Percentiles rank a stretch among this genome's conserved stretches.
phyloP scores from a whole-genome alignment of 495 filamentous ascomycete species.

The Thermochaetoides thermophila region DNA sequence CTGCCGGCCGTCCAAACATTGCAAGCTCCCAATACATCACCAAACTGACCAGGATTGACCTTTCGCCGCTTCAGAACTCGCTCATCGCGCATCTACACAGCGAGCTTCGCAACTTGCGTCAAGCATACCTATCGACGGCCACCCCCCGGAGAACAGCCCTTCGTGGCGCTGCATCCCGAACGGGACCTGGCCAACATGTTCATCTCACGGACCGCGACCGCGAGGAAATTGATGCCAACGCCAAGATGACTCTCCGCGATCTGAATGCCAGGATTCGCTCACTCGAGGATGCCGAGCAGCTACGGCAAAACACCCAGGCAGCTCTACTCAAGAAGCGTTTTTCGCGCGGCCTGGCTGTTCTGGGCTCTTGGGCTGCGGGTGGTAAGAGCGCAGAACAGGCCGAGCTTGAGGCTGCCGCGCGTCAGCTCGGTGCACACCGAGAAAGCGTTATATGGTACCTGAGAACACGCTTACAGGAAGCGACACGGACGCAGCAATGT shows the following conservation, averaged over 20 bases:
- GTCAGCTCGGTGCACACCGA: conserved; percentile 44
- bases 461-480: conserved; percentile 55
- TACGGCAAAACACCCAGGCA: conserved; percentile 58
- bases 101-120: conserved; percentile 71
- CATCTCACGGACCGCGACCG: conserved; percentile 52
- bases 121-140: conserved; percentile 76
- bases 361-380: conserved; percentile 65
- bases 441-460: conserved; percentile 78
- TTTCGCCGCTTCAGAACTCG: conserved; percentile 47
- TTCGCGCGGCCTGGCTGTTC: conserved; percentile 37
- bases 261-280: conserved; percentile 61
- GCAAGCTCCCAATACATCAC: not conserved
- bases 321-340: conserved; percentile 56
- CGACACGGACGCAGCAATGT: conserved; percentile 56
- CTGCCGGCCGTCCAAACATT: too few species aligned
- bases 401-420: conserved; percentile 50
- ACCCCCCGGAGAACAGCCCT: conserved; percentile 33
- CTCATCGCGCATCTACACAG: conserved; percentile 62
- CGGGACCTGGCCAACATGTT: conserved; percentile 20
- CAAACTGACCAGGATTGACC: not conserved
- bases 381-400: conserved; percentile 46
- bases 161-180: conserved; percentile 16
- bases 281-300: conserved; percentile 65
- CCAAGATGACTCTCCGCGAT: conserved; percentile 68
- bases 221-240: conserved; percentile 69